These are phyloP conservation scores for Termitomyces titanicus DNA, from an alignment of 768 basidiomycete genomes.

Conservation along the genomic window DNA sequence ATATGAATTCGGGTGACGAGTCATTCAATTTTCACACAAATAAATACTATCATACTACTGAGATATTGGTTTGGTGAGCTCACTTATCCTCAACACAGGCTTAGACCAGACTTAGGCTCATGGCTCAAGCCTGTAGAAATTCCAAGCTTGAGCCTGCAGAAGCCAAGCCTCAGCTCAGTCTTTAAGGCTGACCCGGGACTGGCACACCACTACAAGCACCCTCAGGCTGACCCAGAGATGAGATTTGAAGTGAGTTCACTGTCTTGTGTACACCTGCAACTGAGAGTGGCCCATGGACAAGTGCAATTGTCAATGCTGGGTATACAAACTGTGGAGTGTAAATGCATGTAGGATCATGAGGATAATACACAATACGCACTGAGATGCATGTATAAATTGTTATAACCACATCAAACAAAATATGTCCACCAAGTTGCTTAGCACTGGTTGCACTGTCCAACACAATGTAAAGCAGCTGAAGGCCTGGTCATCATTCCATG, in stretches of 20 bases:
- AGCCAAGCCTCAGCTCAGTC: no score
- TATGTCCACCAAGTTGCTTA: background rate
- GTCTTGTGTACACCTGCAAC: background rate
- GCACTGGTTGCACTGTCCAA: background rate
- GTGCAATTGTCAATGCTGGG: background rate
- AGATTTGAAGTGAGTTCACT: background rate
- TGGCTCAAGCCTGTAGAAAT: no score
- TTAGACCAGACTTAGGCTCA: no score
- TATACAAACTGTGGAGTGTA: background rate
- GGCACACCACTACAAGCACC: background rate
- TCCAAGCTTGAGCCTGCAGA: no score
- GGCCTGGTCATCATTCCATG: background rate
- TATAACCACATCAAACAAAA: no score
- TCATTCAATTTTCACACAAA: no score
- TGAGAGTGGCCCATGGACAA: background rate
- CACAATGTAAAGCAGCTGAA: background rate
- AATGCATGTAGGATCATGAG: background rate
- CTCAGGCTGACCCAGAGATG: background rate
- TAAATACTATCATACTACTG: no score
- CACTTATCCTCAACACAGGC: no score
- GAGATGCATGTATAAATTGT: background rate
- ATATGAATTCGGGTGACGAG: no score
- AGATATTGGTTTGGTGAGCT: no score
- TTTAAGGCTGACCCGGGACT: no score
- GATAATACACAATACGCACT: background rate